Percentiles rank a stretch among this genome's conserved stretches.
phyloP scores from a whole-genome alignment of 768 basidiomycete species.

The Tulasnella sp. region DNA sequence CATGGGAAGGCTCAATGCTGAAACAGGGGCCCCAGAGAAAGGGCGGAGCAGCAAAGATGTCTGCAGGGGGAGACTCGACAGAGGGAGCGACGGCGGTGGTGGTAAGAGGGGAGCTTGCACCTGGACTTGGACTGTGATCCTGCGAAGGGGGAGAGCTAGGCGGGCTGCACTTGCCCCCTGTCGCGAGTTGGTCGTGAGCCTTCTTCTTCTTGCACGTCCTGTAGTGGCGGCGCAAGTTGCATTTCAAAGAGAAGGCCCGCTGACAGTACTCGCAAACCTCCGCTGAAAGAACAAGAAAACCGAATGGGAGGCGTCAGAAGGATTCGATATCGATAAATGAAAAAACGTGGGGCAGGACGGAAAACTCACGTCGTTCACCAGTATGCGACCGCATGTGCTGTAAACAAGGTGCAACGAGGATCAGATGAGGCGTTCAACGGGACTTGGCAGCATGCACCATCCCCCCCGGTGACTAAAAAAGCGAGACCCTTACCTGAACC shows the following conservation, averaged over 20 bases:
- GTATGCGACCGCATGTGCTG: neutral
- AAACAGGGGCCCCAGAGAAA: neutral
- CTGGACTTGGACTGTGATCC: neutral
- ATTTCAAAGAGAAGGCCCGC: neutral
- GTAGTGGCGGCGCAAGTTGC: conserved; percentile 5
- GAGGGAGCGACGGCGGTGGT: neutral
- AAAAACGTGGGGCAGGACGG: neutral
- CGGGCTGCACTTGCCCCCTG: too few species aligned
- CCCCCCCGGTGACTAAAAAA: neutral
- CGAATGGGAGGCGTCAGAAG: neutral
- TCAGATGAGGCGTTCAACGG: neutral
- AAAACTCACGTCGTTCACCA: neutral
- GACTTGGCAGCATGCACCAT: neutral
- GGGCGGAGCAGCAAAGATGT: neutral
- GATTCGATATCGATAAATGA: neutral
- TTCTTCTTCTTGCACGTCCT: conserved; percentile 15
- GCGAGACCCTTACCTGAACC: neutral
- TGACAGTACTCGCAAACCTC: neutral
- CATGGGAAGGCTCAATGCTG: neutral
- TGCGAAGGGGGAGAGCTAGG: neutral
- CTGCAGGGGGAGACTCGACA: neutral
- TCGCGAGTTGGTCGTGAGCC: neutral
- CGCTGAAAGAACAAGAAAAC: neutral
- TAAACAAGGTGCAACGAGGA: neutral
- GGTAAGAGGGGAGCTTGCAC: neutral